These are phyloP conservation scores for Fusarium anthophilum DNA, from an alignment of 2,329 filamentous ascomycete species.

Conservation along the genomic window DNA sequence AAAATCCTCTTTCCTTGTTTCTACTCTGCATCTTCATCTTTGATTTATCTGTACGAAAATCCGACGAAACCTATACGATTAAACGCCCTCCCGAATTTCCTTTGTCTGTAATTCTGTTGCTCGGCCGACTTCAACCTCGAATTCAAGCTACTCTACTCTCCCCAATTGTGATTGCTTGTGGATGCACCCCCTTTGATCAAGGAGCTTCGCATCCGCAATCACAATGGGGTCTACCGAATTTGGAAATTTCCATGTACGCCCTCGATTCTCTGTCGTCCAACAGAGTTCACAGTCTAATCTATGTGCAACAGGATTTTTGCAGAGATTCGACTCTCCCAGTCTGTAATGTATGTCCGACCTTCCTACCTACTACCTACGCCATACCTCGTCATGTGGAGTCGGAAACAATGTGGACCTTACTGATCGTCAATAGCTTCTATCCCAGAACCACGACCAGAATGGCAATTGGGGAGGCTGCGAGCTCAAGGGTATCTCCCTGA, in stretches of 20 bases:
- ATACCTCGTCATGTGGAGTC: conserved; percentile 27
- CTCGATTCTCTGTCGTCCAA: conserved; percentile 4
- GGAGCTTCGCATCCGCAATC: conserved; percentile 43
- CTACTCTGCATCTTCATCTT: conserved; percentile 19
- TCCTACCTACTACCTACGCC: background rate
- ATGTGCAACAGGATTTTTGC: conserved; percentile 74
- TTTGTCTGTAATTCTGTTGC: conserved; percentile 15
- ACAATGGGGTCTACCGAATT: conserved; percentile 70
- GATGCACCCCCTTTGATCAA: conserved; percentile 39
- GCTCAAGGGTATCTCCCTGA: conserved; percentile 78
- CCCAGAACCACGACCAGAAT: conserved; percentile 68
- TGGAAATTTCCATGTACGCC: conserved; percentile 66
- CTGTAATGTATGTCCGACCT: conserved; percentile 75
- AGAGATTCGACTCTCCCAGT: conserved; percentile 83
- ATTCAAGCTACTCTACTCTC: background rate
- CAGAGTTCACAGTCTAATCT: conserved; percentile 28
- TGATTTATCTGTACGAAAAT: conserved; percentile 9
- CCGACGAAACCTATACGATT: conserved; percentile 10
- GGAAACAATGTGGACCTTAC: conserved; percentile 35
- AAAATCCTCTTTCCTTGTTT: conserved; percentile 34
- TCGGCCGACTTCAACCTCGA: conserved; percentile 16
- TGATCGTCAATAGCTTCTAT: conserved; percentile 52
- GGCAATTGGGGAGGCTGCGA: conserved; percentile 75
- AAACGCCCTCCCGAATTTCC: conserved; percentile 1
- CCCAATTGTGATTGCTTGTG: conserved; percentile 42